Conservation (phyloP, 202 grass and related monocot genomes). For the Panicum hallii region DNA sequence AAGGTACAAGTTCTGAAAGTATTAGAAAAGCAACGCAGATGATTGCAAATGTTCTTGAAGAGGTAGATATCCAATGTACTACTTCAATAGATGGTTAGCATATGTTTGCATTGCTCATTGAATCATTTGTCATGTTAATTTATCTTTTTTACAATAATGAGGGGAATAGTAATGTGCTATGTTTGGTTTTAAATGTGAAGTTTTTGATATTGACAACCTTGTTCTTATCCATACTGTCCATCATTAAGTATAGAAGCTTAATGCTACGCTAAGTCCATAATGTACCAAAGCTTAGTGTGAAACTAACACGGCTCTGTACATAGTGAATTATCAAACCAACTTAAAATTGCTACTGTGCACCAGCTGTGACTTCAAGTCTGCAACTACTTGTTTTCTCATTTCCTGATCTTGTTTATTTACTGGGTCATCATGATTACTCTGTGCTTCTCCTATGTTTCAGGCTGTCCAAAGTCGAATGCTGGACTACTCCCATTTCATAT, state of each 20-base stretch:
- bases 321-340: background rate
- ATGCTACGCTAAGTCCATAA: background rate
- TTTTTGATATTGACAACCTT: background rate
- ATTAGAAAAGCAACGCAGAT: constrained; percentile 78
- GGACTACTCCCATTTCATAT: constrained; percentile 92
- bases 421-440: constrained; percentile 13
- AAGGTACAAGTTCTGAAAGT: constrained; percentile 67
- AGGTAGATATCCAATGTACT: constrained; percentile 53
- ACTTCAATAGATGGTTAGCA: constrained; percentile 10
- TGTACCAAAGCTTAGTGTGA: background rate
- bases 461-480: constrained; percentile 78
- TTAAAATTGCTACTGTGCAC: background rate
- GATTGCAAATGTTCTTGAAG: constrained; percentile 61
- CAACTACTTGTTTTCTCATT: background rate
- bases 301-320: background rate
- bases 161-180: background rate
- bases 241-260: constrained; percentile 11
- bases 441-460: constrained; percentile 58
- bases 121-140: constrained; percentile 1
- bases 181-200: constrained; percentile 31
- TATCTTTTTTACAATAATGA: background rate
- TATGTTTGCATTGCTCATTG: background rate
- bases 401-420: constrained; percentile 30
- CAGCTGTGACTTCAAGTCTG: background rate
- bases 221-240: constrained; percentile 7